Conservation (phyloP, 2,329 filamentous ascomycete species). For the Biscogniauxia sp. region DNA sequence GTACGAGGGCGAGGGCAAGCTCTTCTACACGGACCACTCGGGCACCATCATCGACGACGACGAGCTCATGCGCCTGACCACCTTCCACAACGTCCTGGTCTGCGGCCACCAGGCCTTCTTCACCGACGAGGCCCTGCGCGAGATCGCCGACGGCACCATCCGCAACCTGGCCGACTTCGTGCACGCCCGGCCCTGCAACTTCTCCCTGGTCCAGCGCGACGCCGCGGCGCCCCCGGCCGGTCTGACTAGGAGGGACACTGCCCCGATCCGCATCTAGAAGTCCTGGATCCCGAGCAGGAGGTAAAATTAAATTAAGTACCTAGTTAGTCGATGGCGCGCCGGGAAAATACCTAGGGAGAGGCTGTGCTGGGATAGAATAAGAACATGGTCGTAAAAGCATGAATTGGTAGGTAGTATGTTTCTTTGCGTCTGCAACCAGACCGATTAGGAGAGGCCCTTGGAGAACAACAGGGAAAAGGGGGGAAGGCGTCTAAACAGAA, state of each 20-base stretch:
- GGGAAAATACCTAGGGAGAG: not conserved
- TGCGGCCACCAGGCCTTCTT: constrained; percentile 71
- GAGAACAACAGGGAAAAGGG: no score
- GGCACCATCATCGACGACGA: constrained; percentile 66
- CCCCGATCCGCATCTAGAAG: constrained; percentile 36
- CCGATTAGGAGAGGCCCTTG: no score
- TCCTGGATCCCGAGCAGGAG: constrained; percentile 4
- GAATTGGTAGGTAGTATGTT: no score
- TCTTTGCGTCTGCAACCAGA: no score
- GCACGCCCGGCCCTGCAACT: constrained; percentile 20
- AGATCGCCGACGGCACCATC: constrained; percentile 61
- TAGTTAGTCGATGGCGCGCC: not conserved
- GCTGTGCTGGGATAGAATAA: not conserved
- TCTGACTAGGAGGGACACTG: constrained; percentile 26
- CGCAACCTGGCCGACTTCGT: constrained; percentile 51
- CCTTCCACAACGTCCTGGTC: constrained; percentile 65
- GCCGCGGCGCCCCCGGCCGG: not conserved
- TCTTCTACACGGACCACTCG: constrained; percentile 67
- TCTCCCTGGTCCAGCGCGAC: constrained; percentile 21
- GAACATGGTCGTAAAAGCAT: no score
- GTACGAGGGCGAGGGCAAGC: constrained; percentile 61
- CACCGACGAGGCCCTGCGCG: constrained; percentile 61
- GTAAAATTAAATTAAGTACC: no score
- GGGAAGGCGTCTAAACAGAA: no score
- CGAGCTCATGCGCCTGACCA: constrained; percentile 62